phyloP scores from a whole-genome alignment of 371 early-diverging fungal genomes.

The Syncephalastrum contaminatum region DNA sequence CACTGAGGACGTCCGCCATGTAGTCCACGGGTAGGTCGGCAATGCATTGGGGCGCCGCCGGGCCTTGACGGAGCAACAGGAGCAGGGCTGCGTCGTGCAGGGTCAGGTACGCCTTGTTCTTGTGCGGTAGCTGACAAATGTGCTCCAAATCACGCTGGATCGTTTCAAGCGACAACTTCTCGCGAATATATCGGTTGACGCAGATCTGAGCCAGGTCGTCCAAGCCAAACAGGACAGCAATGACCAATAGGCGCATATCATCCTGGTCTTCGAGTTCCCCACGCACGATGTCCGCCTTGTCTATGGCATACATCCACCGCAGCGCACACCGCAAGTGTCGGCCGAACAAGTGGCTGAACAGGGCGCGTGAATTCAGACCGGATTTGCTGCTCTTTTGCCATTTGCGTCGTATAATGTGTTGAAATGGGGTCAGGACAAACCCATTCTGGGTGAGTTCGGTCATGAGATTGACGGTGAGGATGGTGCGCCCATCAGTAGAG shows the following conservation, averaged over 20 bases:
- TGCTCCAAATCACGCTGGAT: conserved; percentile 45
- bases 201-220: conserved; percentile 39
- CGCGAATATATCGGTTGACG: conserved; percentile 29
- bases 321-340: conserved; percentile 44
- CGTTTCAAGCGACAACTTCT: conserved; percentile 33
- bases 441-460: conserved; percentile 29
- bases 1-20: conserved; percentile 47
- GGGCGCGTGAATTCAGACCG: conserved; percentile 7
- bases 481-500: neutral
- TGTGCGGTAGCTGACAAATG: conserved; percentile 42
- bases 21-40: conserved; percentile 43
- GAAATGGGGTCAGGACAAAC: conserved; percentile 40
- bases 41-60: conserved; percentile 29
- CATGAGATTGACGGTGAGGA: conserved; percentile 34
- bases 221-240: conserved; percentile 38
- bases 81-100: conserved; percentile 41
- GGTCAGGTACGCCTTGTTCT: conserved; percentile 31
- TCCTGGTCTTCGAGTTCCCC: conserved; percentile 26
- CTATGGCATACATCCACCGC: conserved; percentile 36
- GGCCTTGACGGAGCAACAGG: conserved; percentile 37
- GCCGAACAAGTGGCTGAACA: conserved; percentile 23
- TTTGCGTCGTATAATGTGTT: conserved; percentile 44
- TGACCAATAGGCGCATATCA: conserved; percentile 31
- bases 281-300: conserved; percentile 20
- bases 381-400: conserved; percentile 26